phyloP scores from a whole-genome alignment of 169 alveolate species.

The Perkinsus chesapeaki region DNA sequence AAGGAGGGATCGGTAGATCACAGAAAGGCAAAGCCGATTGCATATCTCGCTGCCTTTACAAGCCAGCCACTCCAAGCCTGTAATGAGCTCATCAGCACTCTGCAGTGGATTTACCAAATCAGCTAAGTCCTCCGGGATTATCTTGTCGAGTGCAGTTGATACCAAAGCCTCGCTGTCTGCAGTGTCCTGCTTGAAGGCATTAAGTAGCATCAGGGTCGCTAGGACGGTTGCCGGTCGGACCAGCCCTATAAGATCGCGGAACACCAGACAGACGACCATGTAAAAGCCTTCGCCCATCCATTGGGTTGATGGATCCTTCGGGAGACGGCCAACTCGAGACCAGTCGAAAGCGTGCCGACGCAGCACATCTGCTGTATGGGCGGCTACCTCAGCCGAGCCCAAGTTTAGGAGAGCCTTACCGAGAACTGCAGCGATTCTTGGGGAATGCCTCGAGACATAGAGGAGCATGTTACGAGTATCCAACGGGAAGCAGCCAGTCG shows the following conservation, averaged over 20 bases:
- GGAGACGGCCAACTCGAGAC: neutral
- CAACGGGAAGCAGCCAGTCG: neutral
- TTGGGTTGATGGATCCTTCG: neutral
- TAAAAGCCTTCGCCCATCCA: neutral
- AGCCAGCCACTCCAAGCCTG: neutral
- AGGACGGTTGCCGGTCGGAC: neutral
- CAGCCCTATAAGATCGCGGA: neutral
- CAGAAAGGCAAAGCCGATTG: neutral
- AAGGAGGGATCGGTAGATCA: neutral
- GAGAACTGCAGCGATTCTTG: neutral
- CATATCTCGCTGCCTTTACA: neutral
- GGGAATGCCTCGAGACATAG: neutral
- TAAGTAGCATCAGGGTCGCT: neutral
- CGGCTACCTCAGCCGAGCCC: neutral
- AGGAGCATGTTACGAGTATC: neutral
- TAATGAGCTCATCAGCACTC: neutral
- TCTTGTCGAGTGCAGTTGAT: neutral
- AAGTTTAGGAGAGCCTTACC: neutral
- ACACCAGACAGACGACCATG: neutral
- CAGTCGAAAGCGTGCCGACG: neutral
- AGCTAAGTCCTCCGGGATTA: neutral
- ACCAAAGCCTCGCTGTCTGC: conserved; percentile 1
- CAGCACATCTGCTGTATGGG: neutral
- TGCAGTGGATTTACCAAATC: neutral
- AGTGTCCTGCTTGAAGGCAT: neutral